Evolutionary conservation across 2,329 filamentous ascomycete species (phyloP).

Genomic region (Colletotrichum liaoningense): DNA sequence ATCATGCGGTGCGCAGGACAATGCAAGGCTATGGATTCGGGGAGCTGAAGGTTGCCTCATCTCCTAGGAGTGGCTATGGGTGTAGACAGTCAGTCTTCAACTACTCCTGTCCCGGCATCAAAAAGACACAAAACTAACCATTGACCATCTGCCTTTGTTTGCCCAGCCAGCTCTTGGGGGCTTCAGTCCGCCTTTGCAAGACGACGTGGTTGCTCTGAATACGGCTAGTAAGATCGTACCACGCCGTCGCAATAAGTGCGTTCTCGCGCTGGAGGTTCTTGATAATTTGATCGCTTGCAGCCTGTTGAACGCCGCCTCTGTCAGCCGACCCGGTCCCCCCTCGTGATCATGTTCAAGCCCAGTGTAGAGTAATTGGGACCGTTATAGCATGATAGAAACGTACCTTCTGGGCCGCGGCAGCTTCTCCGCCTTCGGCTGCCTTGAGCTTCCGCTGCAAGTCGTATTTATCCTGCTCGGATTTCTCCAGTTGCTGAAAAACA

Average conservation of each 20-base stretch:
- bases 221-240: conserved; percentile 84
- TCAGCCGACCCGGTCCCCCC: neutral
- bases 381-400: conserved; percentile 40
- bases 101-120: neutral
- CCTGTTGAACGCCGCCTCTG: conserved; percentile 46
- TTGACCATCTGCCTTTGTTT: conserved; percentile 82
- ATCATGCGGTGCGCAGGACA: neutral
- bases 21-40: neutral
- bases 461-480: conserved; percentile 66
- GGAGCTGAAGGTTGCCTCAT: conserved; percentile 16
- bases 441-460: conserved; percentile 68
- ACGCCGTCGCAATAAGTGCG: conserved; percentile 82
- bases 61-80: conserved; percentile 39
- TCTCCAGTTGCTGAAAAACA: conserved; percentile 65
- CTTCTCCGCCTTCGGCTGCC: conserved; percentile 60
- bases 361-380: neutral
- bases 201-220: conserved; percentile 87
- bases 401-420: conserved; percentile 65
- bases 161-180: conserved; percentile 84
- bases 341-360: neutral
- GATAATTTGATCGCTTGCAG: conserved; percentile 65
- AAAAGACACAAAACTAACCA: conserved; percentile 49
- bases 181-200: conserved; percentile 78
- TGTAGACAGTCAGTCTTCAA: conserved; percentile 2
- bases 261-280: conserved; percentile 83